Base-by-base conservation (phyloP, 371 early-diverging fungal genomes). In the Mucor lusitanicus region DNA sequence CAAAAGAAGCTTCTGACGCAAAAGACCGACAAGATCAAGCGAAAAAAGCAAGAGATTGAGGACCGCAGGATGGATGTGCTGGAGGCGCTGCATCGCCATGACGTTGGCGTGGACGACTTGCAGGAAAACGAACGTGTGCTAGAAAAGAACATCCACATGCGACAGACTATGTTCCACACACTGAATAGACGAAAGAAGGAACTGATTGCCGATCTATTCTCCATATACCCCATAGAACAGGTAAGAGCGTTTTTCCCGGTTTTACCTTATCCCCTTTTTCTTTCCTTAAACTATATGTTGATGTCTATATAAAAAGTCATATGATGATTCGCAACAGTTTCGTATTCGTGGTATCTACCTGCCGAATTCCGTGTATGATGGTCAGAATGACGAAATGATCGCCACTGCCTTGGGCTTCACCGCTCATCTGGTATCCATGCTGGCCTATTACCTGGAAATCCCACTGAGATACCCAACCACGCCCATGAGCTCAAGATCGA, bases 401-500 rank as follows among this genome's bases (percentile, higher is more conserved):
- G 87, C 93, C 0, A 89, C 91, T 3, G 93, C 92, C 0, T 67
- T 95, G 0, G 95, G 95, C 4, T 92, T 83, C 67, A 83, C 89
- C 0, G 81, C 87, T 39, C 94, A 95, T 70, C 74, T 92, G 6
- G 86, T 92, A 0, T 75, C 77, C 42, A 86, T 93, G 86, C 65
- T 95, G 37, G 90, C 94, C 0, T 86, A 79, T 70, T 93, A 92
- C 59, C 80, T 94, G 19, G 84, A 83, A 28, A 81, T 93, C 17
- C 92, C 93, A 0, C 64, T 94, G 32, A 78, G 92, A 64, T 95
- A 94, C 69, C 92, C 92, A 4, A 86, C 92, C 11, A 84, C 76
- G 6, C 88, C 90, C 0, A 92, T 91, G 91, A 90, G 92, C 0
- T 92, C 92, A 0, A 80, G 91, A 27, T 88, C 93, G n/a, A 82